Base-by-base conservation (phyloP, 2,329 filamentous ascomycete species). In the Mycocentrospora acerina region DNA sequence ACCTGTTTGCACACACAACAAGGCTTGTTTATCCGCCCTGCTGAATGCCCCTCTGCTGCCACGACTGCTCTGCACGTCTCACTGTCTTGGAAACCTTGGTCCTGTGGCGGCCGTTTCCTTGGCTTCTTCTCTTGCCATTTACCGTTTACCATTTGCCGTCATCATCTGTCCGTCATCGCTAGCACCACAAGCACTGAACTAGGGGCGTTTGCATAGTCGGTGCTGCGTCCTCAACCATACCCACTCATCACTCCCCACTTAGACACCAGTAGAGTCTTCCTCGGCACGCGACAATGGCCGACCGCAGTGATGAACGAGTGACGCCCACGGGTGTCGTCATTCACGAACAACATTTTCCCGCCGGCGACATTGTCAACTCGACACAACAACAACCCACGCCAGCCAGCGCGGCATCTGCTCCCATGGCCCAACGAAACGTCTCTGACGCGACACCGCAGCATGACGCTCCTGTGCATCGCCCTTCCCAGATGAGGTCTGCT, bases 401-500 rank as follows among this genome's bases (percentile, higher is more conserved):
- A 24, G 29, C 9, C 22, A 26, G 36, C 28, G 22, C 36, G 6
- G 14, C 41, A 10, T 33, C 37, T 17, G 30, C 41, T 24, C 32
- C 35, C 18, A 44, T 44, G 10, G 36, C 37, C 12, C 29, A 44
- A 24, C 32, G 37, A 16, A 30, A 40, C 11, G 15, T 36, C 12
- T n/a, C 30, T 2, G 29, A 34, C 24, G 18, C 9, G 24, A 3
- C 32, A 15, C 22, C 40, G 17, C 42, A 43, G 13, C 32, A 35
- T n/a, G 18, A 32, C 24, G 25, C 42, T 22, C 24, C 44, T 2
- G 15, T 45, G 4, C 30, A 50, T 8, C 55, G 57, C 16, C 62
- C 55, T 6, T 44, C 39, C n/a, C 44, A 59, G 32, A 48, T 51
- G 26, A 51, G 60, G 40, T 60, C 47, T 16, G 55, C 51, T 10